Evolutionary conservation across 2,329 filamentous ascomycete species (phyloP), one percentile per base, ranked within the genome.

Genomic region (Claviceps africana): DNA sequence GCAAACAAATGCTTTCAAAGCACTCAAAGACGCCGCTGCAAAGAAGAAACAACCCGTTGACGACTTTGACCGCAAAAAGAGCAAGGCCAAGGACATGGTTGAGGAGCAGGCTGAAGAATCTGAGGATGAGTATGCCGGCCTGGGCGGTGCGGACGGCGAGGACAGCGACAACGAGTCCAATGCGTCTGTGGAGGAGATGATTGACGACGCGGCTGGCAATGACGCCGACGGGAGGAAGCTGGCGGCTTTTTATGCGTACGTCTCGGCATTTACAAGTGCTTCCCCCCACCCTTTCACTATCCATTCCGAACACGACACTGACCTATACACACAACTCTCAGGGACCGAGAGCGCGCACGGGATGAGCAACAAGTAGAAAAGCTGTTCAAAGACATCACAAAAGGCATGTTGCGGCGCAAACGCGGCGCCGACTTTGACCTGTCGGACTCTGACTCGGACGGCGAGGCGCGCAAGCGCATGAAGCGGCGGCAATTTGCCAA

Each of bases 51-150:
- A 4, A n/a, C 62, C 63, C 9, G 63, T 65, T n/a, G 72, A 76
- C 17, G 72, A 74, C 1, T 95, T 89, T 60, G 79, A 95, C 69
- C 87, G 85, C 67, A 90, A 88, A 67, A 90, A 85, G 65, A 94
- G 88, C 70, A 83, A 86, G 63, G 91, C 90, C 0, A 89, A 83
- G 61, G 83, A 85, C 25, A 86, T 95, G 77, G 76, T 98, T 39
- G 81, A 97, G 58, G 93, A 96, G 58, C 89, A 95, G 64, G 91
- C 93, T 55, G 88, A 95, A 61, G 93, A 98, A 69, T 98, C 93
- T 0, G 94, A 98, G 64, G 93, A 98, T 64, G 93, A 98, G 67
- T 98, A 97, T 65, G 91, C 90, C 40, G 93, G 93, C 4, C 75
- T 98, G 10, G 93, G 93, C 58, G 93, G 93, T 56, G 85, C 75